Conservation (phyloP, 768 basidiomycete species). For the Calvatia gigantea region DNA sequence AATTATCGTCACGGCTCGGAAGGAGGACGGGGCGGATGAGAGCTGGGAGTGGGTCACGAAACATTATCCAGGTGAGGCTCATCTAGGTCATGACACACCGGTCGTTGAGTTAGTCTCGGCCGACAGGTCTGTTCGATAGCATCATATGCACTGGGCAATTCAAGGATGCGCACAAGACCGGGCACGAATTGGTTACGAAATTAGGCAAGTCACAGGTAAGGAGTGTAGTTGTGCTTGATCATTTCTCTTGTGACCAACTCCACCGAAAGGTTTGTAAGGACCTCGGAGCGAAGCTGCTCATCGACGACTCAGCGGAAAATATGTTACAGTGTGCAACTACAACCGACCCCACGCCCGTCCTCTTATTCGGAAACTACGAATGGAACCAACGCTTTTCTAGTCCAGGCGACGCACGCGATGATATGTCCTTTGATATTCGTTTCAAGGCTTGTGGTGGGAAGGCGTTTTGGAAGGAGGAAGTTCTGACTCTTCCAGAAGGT, state of each 20-base stretch:
- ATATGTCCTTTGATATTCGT: conserved; percentile 51
- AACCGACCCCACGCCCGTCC: conserved; percentile 48
- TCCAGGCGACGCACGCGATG: conserved; percentile 40
- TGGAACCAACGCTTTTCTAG: conserved; percentile 67
- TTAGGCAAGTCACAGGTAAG: conserved; percentile 68
- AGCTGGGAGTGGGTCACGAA: conserved; percentile 67
- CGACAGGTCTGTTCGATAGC: conserved; percentile 46
- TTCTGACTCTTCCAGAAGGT: conserved; percentile 44
- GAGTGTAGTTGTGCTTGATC: background rate
- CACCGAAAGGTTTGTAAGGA: conserved; percentile 54
- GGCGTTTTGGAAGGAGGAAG: conserved; percentile 57
- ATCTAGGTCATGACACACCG: background rate
- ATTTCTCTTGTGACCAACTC: background rate
- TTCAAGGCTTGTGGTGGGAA: conserved; percentile 42
- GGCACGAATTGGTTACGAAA: conserved; percentile 46
- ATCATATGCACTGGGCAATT: conserved; percentile 77
- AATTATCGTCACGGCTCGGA: conserved; percentile 75
- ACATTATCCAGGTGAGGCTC: conserved; percentile 54
- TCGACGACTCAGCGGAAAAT: conserved; percentile 83
- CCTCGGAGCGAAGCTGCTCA: conserved; percentile 59
- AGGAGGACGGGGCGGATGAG: conserved; percentile 46
- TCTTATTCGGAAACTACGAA: conserved; percentile 74
- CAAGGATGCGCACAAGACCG: conserved; percentile 44
- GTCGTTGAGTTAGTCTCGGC: background rate
- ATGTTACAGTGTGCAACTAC: conserved; percentile 55